Conservation (phyloP, 331 rosid genomes). For the Erythrophleum ivorense region DNA sequence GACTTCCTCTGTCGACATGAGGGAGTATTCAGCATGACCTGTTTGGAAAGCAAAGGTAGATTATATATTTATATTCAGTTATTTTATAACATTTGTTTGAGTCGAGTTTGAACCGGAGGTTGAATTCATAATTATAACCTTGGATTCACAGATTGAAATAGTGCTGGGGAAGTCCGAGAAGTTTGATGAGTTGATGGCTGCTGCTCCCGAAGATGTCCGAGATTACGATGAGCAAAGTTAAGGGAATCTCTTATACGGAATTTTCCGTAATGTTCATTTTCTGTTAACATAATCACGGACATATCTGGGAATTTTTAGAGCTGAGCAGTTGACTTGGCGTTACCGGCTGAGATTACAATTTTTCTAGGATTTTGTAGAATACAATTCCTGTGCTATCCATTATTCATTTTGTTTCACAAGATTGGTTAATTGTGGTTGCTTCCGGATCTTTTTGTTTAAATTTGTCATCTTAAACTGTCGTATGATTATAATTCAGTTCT, state of each 20-base stretch:
- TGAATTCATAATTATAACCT: background rate
- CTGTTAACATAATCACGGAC: background rate
- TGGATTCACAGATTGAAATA: slow-evolving; percentile 46
- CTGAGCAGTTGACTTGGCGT: background rate
- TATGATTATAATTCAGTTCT: no score
- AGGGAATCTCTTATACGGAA: background rate
- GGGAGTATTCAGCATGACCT: slow-evolving; percentile 49
- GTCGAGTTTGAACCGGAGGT: background rate
- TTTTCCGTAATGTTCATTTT: background rate
- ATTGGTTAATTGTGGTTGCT: background rate
- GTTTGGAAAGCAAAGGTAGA: slow-evolving; percentile 55
- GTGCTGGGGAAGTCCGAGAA: slow-evolving; percentile 53
- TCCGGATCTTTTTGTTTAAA: background rate
- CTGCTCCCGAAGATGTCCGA: slow-evolving; percentile 50
- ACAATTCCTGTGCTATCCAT: background rate
- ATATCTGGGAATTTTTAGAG: background rate
- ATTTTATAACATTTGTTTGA: background rate
- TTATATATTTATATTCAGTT: background rate
- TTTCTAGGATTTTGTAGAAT: background rate
- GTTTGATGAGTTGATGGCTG: slow-evolving; percentile 63
- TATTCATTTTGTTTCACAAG: no score
- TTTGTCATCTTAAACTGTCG: background rate
- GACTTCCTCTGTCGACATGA: slow-evolving; percentile 45
- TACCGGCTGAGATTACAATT: background rate
- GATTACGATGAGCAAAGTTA: slow-evolving; percentile 54